phyloP scores from a whole-genome alignment of 192 early-diverging fungal genomes.

The Allomyces javanicus region DNA sequence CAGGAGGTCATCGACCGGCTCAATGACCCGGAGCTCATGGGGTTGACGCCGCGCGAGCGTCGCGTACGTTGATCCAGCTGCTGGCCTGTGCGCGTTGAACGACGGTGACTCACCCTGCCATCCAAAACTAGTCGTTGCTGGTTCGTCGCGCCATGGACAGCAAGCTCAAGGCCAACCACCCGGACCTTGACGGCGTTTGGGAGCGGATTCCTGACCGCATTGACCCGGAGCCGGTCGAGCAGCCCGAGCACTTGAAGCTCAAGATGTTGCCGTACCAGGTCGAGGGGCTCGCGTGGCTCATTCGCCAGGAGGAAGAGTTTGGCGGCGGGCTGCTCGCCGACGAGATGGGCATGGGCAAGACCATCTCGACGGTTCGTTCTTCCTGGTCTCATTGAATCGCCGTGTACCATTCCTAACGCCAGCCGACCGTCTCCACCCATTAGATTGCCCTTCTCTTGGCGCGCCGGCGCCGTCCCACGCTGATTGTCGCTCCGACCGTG shows the following conservation, averaged over 20 bases:
- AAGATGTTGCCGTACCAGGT: constrained; percentile 74
- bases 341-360: constrained; percentile 92
- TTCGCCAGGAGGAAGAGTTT: constrained; percentile 41
- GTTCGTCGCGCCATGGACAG: background rate
- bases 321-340: constrained; percentile 59
- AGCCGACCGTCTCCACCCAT: too few species aligned
- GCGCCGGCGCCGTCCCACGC: constrained; percentile 38
- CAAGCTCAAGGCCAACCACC: constrained; percentile 1
- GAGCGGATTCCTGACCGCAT: background rate
- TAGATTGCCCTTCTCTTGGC: constrained; percentile 50
- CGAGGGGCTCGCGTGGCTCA: constrained; percentile 71
- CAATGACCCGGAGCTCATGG: too few species aligned
- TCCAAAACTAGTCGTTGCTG: background rate
- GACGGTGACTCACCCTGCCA: background rate
- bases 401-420: too few species aligned
- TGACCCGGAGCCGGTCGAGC: constrained; percentile 11
- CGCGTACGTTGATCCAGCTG: background rate
- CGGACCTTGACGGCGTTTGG: constrained; percentile 2
- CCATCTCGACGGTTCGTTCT: constrained; percentile 52
- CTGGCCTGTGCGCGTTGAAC: background rate
- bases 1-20: too few species aligned
- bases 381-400: too few species aligned
- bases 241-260: constrained; percentile 47
- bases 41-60: constrained; percentile 3
- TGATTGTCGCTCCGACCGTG: constrained; percentile 73